Conservation (phyloP, 768 basidiomycete genomes). For the Amanita pseudoporphyria region DNA sequence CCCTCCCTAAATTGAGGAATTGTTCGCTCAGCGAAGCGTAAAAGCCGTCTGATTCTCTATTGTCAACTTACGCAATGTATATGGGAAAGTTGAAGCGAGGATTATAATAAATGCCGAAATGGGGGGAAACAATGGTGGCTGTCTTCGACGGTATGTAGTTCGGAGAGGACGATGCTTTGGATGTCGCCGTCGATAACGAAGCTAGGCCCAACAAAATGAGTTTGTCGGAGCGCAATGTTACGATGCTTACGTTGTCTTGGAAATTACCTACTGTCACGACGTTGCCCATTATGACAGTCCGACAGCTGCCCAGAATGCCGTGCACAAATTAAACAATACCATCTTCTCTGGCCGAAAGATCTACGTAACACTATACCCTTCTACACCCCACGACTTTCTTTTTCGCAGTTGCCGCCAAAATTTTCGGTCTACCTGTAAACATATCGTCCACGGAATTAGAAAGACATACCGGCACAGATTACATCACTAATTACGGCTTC, state of each 20-base stretch:
- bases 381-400: too few species aligned
- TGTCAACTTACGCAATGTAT: constrained; percentile 19
- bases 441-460: too few species aligned
- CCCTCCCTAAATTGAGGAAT: too few species aligned
- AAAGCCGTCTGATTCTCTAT: constrained; percentile 24
- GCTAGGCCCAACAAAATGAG: constrained; percentile 32
- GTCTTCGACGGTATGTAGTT: constrained; percentile 24
- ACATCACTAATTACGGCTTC: too few species aligned
- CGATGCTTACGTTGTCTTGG: constrained; percentile 44
- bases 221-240: constrained; percentile 15
- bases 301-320: constrained; percentile 24
- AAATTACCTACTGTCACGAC: constrained; percentile 34
- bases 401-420: too few species aligned
- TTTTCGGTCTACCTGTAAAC: too few species aligned
- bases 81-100: constrained; percentile 27
- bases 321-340: constrained; percentile 22
- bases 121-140: constrained; percentile 7
- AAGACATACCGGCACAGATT: too few species aligned
- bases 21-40: constrained; percentile 36
- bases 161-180: constrained; percentile 22
- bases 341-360: constrained; percentile 32
- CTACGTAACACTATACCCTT: too few species aligned
- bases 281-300: constrained; percentile 32
- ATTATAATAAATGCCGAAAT: constrained; percentile 24
- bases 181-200: constrained; percentile 14